Percentiles rank a stretch among this genome's conserved stretches.
Evolutionary conservation across 345 rosid species (phyloP).

Genomic region (Aquilaria sinensis): DNA sequence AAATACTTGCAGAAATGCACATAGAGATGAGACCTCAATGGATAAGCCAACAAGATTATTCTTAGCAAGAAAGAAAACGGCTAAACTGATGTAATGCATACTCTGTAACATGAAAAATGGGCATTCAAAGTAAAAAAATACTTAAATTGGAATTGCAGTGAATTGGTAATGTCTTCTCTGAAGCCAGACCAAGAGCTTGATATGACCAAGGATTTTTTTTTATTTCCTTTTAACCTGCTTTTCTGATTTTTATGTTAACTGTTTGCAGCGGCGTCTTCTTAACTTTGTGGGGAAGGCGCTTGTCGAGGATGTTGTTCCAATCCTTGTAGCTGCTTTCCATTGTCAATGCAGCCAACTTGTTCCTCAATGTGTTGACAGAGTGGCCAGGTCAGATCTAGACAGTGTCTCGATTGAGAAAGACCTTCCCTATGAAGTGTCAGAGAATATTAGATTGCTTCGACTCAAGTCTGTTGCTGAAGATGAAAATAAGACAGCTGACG

Average conservation of each 20-base stretch:
- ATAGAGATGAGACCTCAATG: no score
- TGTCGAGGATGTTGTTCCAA: slow-evolving; percentile 75
- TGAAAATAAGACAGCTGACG: slow-evolving; percentile 20
- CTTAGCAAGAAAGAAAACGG: no score
- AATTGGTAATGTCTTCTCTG: no score
- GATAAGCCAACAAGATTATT: no score
- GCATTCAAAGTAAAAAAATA: no score
- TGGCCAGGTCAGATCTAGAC: slow-evolving; percentile 81
- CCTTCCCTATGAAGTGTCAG: slow-evolving; percentile 64
- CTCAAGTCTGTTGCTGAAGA: slow-evolving; percentile 32
- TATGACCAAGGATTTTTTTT: neutral
- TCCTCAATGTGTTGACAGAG: slow-evolving; percentile 67
- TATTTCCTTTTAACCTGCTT: slow-evolving; percentile 5
- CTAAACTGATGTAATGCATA: no score
- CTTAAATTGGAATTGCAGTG: no score
- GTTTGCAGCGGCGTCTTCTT: slow-evolving; percentile 67
- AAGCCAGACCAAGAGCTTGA: slow-evolving; percentile 5
- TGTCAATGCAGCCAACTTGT: slow-evolving; percentile 70
- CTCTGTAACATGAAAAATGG: no score
- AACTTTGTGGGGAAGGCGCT: slow-evolving; percentile 70
- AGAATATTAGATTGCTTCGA: slow-evolving; percentile 46
- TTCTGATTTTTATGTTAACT: neutral
- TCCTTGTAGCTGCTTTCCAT: slow-evolving; percentile 76
- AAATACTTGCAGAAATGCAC: no score
- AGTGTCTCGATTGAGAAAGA: slow-evolving; percentile 65